Evolutionary conservation across 1,284 basidiomycete genomes (phyloP).

Genomic region (Porogramme epimiltina): DNA sequence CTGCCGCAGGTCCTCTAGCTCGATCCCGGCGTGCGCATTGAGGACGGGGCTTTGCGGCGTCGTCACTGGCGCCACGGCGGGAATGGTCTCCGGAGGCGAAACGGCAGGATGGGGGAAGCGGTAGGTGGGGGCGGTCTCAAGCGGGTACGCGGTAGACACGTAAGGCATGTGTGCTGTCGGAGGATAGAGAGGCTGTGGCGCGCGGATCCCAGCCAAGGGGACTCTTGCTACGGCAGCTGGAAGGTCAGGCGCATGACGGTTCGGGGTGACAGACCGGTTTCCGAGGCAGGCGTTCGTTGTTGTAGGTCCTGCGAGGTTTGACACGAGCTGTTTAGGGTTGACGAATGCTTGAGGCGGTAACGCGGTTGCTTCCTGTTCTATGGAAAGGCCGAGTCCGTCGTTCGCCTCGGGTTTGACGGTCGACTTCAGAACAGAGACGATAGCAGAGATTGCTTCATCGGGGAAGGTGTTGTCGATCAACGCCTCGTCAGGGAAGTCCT

Average conservation of each 20-base stretch:
- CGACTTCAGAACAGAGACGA: constrained; percentile 27
- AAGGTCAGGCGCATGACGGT: too few species aligned
- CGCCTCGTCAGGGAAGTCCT: constrained; percentile 21
- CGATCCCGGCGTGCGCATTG: constrained; percentile 61
- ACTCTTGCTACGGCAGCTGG: constrained; percentile 1
- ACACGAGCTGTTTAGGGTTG: too few species aligned
- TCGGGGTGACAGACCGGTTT: too few species aligned
- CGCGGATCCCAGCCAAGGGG: constrained; percentile 10
- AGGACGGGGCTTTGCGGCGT: constrained; percentile 21
- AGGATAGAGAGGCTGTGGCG: background rate
- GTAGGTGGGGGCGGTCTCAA: background rate
- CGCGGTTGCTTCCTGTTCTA: too few species aligned
- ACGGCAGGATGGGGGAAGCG: background rate
- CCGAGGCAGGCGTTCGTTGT: too few species aligned
- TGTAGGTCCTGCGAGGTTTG: too few species aligned
- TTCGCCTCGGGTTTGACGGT: constrained; percentile 4
- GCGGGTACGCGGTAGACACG: background rate
- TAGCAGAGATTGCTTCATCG: constrained; percentile 28
- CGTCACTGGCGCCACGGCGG: background rate
- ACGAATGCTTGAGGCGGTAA: too few species aligned
- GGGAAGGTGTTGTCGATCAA: constrained; percentile 17
- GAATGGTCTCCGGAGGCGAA: background rate
- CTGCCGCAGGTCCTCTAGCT: constrained; percentile 49
- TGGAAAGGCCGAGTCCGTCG: too few species aligned
- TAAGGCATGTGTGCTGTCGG: too few species aligned